These are phyloP conservation scores for Claviceps sp. DNA, from an alignment of 2,329 filamentous ascomycete genomes.

Conservation along the genomic window DNA sequence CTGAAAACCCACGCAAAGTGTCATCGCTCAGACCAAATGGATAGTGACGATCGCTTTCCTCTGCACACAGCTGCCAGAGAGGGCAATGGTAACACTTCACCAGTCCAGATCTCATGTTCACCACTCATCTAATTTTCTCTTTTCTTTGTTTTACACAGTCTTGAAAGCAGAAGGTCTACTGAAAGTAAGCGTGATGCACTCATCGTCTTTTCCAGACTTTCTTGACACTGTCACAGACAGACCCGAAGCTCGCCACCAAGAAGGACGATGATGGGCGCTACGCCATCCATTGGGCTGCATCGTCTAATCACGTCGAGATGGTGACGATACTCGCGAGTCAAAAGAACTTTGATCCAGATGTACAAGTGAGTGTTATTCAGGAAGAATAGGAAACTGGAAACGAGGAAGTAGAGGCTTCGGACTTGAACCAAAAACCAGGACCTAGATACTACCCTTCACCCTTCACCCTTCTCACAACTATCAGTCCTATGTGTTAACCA, in stretches of 20 bases:
- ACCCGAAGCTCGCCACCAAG: constrained; percentile 58
- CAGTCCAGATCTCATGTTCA: neutral
- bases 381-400: neutral
- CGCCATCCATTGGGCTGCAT: constrained; percentile 87
- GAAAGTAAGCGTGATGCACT: constrained; percentile 4
- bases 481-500: neutral
- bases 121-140: neutral
- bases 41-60: constrained; percentile 51
- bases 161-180: constrained; percentile 9
- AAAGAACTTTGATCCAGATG: constrained; percentile 71
- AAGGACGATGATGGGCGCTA: constrained; percentile 81
- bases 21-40: constrained; percentile 10
- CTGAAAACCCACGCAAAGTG: no score
- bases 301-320: constrained; percentile 66
- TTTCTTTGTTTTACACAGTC: constrained; percentile 2
- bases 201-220: neutral
- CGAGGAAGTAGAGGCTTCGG: neutral
- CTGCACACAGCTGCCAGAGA: constrained; percentile 81
- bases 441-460: no score
- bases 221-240: constrained; percentile 38
- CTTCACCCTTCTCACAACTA: no score
- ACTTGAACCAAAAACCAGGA: no score
- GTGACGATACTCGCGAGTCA: constrained; percentile 56
- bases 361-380: constrained; percentile 39
- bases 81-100: constrained; percentile 50